A percentile compares a stretch with the other conserved stretches of the same genome.
Evolutionary conservation across 1,284 basidiomycete genomes (phyloP).

Genomic region (Abortiporus biennis): DNA sequence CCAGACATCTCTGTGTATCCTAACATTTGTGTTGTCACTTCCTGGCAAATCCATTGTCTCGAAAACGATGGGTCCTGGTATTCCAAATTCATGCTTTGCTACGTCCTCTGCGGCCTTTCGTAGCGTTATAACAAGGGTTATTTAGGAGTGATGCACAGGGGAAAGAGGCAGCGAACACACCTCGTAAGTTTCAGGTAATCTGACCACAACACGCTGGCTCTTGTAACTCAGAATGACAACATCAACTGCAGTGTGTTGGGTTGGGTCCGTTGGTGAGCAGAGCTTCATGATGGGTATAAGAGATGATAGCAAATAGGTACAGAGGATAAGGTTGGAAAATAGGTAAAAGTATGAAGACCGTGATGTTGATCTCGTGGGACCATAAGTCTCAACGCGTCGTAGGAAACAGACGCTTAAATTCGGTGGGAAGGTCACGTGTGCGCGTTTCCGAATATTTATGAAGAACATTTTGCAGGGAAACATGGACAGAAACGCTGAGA

Average conservation of each 20-base stretch:
- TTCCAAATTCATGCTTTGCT: background rate
- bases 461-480: too few relatives aligned
- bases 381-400: too few relatives aligned
- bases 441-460: too few relatives aligned
- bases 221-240: background rate
- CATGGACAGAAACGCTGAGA: too few relatives aligned
- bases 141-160: background rate
- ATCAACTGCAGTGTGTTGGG: background rate
- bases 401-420: too few relatives aligned
- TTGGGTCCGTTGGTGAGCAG: background rate
- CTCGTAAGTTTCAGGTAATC: background rate
- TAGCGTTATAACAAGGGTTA: background rate
- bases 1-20: conserved; percentile 1
- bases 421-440: too few relatives aligned
- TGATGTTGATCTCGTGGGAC: too few relatives aligned
- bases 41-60: background rate
- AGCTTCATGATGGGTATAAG: background rate
- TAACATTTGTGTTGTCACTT: background rate
- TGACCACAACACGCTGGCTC: background rate
- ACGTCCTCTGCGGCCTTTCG: background rate
- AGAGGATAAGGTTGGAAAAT: too few relatives aligned
- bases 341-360: too few relatives aligned
- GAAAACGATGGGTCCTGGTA: background rate
- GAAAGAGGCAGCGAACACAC: background rate
- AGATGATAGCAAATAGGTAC: background rate